phyloP scores from a whole-genome alignment of 2,329 filamentous ascomycete species.

The Fusarium falciforme region DNA sequence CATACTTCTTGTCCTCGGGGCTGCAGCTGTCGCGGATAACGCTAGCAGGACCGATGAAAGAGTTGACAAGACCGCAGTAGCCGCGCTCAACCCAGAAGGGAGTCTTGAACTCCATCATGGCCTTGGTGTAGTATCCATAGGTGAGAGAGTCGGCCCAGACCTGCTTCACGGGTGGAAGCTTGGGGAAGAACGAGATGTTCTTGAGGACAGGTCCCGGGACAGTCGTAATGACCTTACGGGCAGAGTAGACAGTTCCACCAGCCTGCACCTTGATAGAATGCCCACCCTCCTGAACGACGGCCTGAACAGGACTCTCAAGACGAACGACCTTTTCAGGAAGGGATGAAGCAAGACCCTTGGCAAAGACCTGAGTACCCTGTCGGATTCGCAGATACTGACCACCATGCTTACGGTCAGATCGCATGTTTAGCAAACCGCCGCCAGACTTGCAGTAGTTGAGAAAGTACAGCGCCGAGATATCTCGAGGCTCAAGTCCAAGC shows the following conservation, averaged over 20 bases:
- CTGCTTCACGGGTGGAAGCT: constrained; percentile 56
- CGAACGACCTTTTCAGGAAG: constrained; percentile 45
- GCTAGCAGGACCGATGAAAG: constrained; percentile 57
- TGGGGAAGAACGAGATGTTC: constrained; percentile 59
- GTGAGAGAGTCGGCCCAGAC: constrained; percentile 46
- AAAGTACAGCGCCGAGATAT: constrained; percentile 65
- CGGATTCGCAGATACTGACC: constrained; percentile 64
- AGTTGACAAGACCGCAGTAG: constrained; percentile 59
- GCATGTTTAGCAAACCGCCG: constrained; percentile 63
- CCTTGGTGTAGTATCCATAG: constrained; percentile 64
- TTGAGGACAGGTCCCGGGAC: constrained; percentile 59
- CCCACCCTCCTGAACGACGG: constrained; percentile 43
- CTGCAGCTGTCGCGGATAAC: constrained; percentile 58
- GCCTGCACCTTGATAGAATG: constrained; percentile 40
- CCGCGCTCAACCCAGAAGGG: constrained; percentile 54
- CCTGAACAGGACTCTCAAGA: constrained; percentile 47
- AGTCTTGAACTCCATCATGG: constrained; percentile 55
- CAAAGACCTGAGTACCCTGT: constrained; percentile 58
- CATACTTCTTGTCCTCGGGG: constrained; percentile 44
- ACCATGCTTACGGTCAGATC: constrained; percentile 63
- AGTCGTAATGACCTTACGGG: constrained; percentile 60
- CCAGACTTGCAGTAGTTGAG: constrained; percentile 66
- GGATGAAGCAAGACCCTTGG: constrained; percentile 49
- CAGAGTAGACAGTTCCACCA: constrained; percentile 46
- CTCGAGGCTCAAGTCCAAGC: constrained; percentile 61